Conservation (phyloP, 257 asterid species). For the Solanum arcanum region DNA sequence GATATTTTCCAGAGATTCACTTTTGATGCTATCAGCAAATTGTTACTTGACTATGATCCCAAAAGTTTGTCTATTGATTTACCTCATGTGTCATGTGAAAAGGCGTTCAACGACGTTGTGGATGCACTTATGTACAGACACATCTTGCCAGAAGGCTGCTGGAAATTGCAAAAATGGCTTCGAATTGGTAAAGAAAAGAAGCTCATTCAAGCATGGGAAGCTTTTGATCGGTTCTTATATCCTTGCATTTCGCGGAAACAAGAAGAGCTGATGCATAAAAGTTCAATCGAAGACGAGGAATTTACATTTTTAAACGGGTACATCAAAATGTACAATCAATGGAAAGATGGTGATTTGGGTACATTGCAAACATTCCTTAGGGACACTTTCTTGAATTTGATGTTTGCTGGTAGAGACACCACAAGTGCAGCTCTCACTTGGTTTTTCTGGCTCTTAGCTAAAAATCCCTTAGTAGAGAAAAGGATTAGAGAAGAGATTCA, state of each 20-base stretch:
- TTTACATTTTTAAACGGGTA: not conserved
- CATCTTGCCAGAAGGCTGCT: not conserved
- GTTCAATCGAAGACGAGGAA: not conserved
- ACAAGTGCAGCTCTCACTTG: not conserved
- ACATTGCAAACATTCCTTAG: not conserved
- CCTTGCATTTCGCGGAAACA: not conserved
- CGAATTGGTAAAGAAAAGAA: not conserved
- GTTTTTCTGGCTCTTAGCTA: not conserved
- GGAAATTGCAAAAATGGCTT: not conserved
- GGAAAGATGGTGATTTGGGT: not conserved
- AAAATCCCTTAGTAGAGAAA: not conserved
- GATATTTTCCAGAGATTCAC: not conserved
- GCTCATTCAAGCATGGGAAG: not conserved
- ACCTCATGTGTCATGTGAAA: not conserved
- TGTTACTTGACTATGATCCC: not conserved
- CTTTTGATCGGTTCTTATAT: not conserved
- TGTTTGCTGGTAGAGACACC: not conserved
- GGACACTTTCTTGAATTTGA: not conserved
- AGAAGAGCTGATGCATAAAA: not conserved
- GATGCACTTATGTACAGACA: not conserved
- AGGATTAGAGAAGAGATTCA: not conserved
- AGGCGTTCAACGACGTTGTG: not conserved
- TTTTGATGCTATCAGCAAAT: not conserved
- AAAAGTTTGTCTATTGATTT: not conserved
- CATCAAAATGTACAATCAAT: not conserved